Evolutionary conservation across 768 basidiomycete species (phyloP).

Genomic region (Lentinula sp.): DNA sequence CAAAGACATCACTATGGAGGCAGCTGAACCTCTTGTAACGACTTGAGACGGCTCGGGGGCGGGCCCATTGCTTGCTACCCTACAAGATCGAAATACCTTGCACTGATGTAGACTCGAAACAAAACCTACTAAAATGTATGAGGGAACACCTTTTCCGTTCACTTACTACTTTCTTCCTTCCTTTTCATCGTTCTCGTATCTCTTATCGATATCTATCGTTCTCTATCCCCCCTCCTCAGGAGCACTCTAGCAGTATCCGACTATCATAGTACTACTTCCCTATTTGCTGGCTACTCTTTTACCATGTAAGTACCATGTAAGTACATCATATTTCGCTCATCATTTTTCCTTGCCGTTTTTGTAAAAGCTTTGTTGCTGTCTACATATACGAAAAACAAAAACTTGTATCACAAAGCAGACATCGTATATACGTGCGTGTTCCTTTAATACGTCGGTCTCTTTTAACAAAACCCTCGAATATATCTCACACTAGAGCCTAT

Average conservation of each 20-base stretch:
- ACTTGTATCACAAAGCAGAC: background rate
- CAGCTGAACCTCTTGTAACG: background rate
- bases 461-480: no score
- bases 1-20: background rate
- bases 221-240: background rate
- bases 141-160: background rate
- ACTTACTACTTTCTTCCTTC: background rate
- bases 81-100: background rate
- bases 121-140: background rate
- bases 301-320: background rate
- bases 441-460: no score
- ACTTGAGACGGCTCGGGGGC: background rate
- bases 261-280: background rate
- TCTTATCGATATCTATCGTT: constrained; percentile 3
- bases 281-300: background rate
- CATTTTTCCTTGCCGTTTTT: background rate
- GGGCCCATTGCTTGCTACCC: no score
- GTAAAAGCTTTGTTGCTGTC: background rate
- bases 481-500: no score
- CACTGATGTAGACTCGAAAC: background rate
- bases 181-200: background rate
- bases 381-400: background rate
- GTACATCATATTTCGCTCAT: background rate
- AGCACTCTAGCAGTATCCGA: no score
- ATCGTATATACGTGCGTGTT: no score